Percentiles rank a stretch among this genome's conserved stretches.
Conservation (phyloP, 139 green algal species). For the Closterium sp. region DNA sequence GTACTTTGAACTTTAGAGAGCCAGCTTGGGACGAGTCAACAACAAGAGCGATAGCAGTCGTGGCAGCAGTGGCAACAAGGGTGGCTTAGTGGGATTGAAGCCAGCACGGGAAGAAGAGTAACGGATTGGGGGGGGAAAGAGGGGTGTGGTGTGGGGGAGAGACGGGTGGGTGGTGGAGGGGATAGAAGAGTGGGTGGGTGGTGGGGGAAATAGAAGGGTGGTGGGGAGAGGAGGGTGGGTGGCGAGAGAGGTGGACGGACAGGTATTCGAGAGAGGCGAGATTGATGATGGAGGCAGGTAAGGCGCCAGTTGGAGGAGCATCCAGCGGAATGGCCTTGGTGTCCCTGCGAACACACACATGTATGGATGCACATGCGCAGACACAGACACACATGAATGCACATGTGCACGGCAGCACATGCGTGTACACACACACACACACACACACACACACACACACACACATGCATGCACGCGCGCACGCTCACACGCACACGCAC, state of each 20-base stretch:
- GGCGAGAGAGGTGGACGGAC: neutral
- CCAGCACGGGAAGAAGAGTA: neutral
- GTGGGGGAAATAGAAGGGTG: neutral
- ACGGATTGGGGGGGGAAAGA: neutral
- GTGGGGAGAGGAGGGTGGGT: neutral
- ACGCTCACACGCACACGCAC: neutral
- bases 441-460: neutral
- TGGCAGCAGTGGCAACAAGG: neutral
- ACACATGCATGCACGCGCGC: neutral
- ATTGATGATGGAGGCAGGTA: neutral
- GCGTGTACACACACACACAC: neutral
- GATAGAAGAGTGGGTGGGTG: neutral
- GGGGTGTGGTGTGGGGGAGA: neutral
- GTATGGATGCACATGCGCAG: neutral
- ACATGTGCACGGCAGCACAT: neutral
- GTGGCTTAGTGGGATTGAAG: neutral
- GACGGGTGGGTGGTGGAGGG: neutral
- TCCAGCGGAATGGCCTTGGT: no score
- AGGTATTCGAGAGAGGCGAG: neutral
- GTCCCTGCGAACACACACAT: neutral
- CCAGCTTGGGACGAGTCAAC: neutral
- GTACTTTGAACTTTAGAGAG: neutral
- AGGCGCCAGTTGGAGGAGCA: neutral
- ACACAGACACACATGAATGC: neutral
- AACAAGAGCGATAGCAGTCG: no score